Base-by-base conservation (phyloP, 441 rosid species). In the Syzygium syzygioides region DNA sequence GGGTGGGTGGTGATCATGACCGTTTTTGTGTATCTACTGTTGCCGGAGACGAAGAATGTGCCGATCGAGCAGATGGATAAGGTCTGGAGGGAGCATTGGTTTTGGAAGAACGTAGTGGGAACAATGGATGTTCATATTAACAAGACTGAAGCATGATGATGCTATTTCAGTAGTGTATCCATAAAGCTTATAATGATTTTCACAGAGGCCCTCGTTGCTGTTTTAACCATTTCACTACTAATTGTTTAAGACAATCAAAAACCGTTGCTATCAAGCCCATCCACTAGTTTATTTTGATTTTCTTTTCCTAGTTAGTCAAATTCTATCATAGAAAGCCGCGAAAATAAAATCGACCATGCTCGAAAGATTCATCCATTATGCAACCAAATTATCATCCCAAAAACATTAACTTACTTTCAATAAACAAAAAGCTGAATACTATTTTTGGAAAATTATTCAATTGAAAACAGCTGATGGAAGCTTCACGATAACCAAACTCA, bases 1-100 rank as follows among this genome's bases (percentile, higher is more conserved):
- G 94, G 93, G 41, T 95, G 95, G 91, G 95, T 95, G 87, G 91
- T 91, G 48, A 87, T 92, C 55, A 96, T 95, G 98, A 94, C 96
- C 9, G 91, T 86, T 3, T 96, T 95, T 71, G 88, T 96, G 84
- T 76, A 91, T 86, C 88, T 92, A 11, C 88, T 94, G 90, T 89
- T 94, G 89, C 97, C 95, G 37, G 96, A 95, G 94, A 94, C 97
- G 56, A 95, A 94, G 91, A 93, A 91, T 86, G 88, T 94, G 85
- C 97, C 95, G 10, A 91, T 95, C 13, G 97, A 94, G 88, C 89
- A 94, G 86, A 94, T 95, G 96, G 91, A 90, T 12, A 90, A 87
- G 86, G 92, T 95, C 88, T 95, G 97, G 97, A 90, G 90, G 86
- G 92, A 92, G 87, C 95, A 94, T 86, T 94, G 96, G 95, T 94